Percentiles rank a stretch among this genome's conserved stretches.
Evolutionary conservation across 2,329 filamentous ascomycete species (phyloP).

Genomic region (Aureobasidium namibiae): DNA sequence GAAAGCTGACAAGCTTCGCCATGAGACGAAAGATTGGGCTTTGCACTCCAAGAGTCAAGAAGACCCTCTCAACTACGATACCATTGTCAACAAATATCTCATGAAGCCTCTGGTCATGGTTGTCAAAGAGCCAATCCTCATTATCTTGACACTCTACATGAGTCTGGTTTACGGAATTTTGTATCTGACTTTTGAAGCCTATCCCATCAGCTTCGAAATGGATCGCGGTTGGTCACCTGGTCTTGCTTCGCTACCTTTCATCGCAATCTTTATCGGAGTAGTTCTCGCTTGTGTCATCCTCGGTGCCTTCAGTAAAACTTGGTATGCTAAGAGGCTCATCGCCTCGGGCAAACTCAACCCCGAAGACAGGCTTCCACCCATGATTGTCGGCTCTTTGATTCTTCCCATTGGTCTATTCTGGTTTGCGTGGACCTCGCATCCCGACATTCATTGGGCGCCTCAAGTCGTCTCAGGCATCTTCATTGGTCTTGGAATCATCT

Average conservation of each 20-base stretch:
- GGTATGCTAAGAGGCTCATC: constrained; percentile 25
- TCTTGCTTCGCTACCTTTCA: constrained; percentile 32
- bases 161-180: constrained; percentile 31
- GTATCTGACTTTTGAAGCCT: constrained; percentile 39
- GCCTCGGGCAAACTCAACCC: constrained; percentile 29
- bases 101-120: constrained; percentile 18
- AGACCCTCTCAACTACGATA: not conserved
- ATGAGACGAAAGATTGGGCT: constrained; percentile 41
- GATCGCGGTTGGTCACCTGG: constrained; percentile 33
- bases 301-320: constrained; percentile 25
- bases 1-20: constrained; percentile 39
- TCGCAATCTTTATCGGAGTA: constrained; percentile 31
- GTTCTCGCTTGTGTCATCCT: constrained; percentile 23
- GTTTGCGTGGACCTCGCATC: constrained; percentile 12
- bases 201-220: constrained; percentile 35
- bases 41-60: constrained; percentile 30
- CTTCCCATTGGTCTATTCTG: constrained; percentile 25
- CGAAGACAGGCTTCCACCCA: constrained; percentile 35
- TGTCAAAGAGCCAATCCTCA: constrained; percentile 18
- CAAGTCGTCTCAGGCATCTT: constrained; percentile 13
- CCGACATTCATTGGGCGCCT: not conserved
- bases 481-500: constrained; percentile 13
- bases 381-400: constrained; percentile 43
- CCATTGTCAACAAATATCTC: constrained; percentile 11
- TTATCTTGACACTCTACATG: constrained; percentile 22